phyloP scores from a whole-genome alignment of 192 early-diverging fungal genomes.

The Jimgerdemannia lactiflua region DNA sequence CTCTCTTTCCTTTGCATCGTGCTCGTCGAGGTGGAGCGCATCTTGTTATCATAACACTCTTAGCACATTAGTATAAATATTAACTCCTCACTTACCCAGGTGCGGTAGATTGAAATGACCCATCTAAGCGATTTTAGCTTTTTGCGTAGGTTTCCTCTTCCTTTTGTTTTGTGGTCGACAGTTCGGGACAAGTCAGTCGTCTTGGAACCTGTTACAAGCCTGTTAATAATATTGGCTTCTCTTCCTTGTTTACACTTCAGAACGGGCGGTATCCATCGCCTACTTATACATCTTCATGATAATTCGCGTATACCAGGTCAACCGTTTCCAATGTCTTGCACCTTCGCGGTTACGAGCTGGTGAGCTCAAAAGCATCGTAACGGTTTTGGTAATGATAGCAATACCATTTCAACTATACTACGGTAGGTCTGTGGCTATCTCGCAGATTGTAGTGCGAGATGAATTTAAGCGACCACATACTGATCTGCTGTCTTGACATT shows the following conservation, averaged over 20 bases:
- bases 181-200: neutral
- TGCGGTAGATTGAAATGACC: constrained; percentile 19
- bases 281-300: constrained; percentile 26
- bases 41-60: neutral
- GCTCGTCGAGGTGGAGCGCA: neutral
- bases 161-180: neutral
- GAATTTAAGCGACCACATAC: neutral
- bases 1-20: neutral
- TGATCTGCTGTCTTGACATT: neutral
- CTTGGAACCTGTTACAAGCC: neutral
- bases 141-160: constrained; percentile 23
- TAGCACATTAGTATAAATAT: neutral
- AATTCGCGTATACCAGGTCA: constrained; percentile 19
- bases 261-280: constrained; percentile 19
- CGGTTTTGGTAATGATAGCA: constrained; percentile 25
- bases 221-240: neutral
- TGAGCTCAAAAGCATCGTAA: constrained; percentile 29
- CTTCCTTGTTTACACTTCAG: constrained; percentile 4
- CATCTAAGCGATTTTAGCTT: constrained; percentile 36
- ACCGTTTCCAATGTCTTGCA: constrained; percentile 24
- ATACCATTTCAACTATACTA: constrained; percentile 29
- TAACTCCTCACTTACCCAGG: neutral
- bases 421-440: constrained; percentile 10
- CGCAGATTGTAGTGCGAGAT: neutral
- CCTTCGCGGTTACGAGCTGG: constrained; percentile 14